phyloP scores from a whole-genome alignment of 345 rosid genomes.

The Rhodamnia argentea region DNA sequence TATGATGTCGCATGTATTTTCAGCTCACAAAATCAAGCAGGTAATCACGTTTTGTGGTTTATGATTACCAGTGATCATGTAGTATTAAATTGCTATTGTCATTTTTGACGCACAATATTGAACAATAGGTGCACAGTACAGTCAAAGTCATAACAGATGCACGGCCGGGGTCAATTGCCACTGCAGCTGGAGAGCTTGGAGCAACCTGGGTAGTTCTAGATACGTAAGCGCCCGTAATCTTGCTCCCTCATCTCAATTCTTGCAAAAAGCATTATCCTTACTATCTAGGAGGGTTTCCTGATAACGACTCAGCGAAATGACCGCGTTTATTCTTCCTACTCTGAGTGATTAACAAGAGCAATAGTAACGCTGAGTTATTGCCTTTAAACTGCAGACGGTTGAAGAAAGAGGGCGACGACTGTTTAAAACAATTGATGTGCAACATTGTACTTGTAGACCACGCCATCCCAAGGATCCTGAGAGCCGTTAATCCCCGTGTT shows the following conservation, averaged over 20 bases:
- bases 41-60: not conserved
- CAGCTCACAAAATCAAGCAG: slow-evolving; percentile 11
- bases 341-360: not conserved
- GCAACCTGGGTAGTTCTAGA: slow-evolving; percentile 31
- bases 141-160: slow-evolving; percentile 19
- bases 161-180: slow-evolving; percentile 15
- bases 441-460: slow-evolving; percentile 26
- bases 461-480: slow-evolving; percentile 15
- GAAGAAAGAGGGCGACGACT: slow-evolving; percentile 23
- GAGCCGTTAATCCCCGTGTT: slow-evolving; percentile 10
- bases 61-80: not conserved
- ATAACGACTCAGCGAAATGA: not conserved
- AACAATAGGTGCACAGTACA: slow-evolving; percentile 10
- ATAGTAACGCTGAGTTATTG: not conserved
- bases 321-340: not conserved
- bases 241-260: not conserved
- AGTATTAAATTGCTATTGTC: not conserved
- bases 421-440: slow-evolving; percentile 23
- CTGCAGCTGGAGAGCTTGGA: slow-evolving; percentile 11
- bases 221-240: slow-evolving; percentile 3
- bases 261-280: not conserved
- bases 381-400: slow-evolving; percentile 10
- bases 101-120: not conserved
- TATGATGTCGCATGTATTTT: slow-evolving; percentile 16
- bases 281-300: not conserved